Conservation (phyloP, 2,329 filamentous ascomycete genomes). For the Sclerotinia minor region DNA sequence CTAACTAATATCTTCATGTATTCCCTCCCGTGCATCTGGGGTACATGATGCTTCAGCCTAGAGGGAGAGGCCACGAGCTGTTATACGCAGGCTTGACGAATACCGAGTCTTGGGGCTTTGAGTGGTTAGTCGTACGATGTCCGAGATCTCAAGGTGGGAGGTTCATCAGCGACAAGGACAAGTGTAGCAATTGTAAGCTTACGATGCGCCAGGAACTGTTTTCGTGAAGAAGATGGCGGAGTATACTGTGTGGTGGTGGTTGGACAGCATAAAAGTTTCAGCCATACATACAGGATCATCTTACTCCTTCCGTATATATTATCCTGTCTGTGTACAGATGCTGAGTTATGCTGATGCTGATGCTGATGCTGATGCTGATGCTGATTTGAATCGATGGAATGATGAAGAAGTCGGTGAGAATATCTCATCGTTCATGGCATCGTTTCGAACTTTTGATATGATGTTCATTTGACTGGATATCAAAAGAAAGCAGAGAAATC, state of each 20-base stretch:
- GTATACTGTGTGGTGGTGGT: neutral
- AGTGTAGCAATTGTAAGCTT: neutral
- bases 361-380: neutral
- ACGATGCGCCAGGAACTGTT: neutral
- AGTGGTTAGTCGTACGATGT: neutral
- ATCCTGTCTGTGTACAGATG: neutral
- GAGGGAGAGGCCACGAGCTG: neutral
- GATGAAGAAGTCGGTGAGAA: neutral
- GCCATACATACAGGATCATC: neutral
- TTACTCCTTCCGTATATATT: neutral
- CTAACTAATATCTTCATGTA: neutral
- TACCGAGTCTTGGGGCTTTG: constrained; percentile 11
- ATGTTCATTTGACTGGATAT: neutral
- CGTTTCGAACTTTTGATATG: neutral
- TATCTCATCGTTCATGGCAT: neutral
- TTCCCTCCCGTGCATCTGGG: neutral
- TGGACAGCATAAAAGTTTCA: constrained; percentile 15
- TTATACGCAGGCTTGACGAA: constrained; percentile 13
- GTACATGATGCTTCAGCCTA: constrained; percentile 18
- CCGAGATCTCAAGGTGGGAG: neutral
- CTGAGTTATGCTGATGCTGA: neutral
- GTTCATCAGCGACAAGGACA: neutral
- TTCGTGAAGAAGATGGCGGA: constrained; percentile 11
- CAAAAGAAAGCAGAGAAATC: too few species aligned
- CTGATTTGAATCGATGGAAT: neutral